Evolutionary conservation across 768 basidiomycete genomes (phyloP).

Genomic region (Lentinula aciculospora): DNA sequence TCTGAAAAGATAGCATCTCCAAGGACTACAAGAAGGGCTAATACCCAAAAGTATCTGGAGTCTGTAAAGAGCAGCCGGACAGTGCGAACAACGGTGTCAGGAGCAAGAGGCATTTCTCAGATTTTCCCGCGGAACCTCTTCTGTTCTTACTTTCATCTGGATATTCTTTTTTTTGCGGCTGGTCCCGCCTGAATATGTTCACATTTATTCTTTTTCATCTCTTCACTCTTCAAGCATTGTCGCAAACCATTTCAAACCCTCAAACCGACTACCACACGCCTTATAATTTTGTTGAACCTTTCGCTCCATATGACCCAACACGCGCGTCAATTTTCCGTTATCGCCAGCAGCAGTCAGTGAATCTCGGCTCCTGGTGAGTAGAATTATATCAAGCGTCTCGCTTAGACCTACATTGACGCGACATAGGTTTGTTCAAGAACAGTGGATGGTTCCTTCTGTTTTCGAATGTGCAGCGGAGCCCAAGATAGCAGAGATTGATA

Average conservation of each 20-base stretch:
- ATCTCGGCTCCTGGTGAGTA: constrained; percentile 56
- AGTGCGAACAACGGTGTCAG: constrained; percentile 13
- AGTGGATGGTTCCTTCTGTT: constrained; percentile 69
- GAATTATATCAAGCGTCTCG: not conserved
- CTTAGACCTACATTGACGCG: not conserved
- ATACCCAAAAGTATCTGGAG: constrained; percentile 56
- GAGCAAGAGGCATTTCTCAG: not conserved
- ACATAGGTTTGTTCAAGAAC: constrained; percentile 63
- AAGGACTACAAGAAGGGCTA: constrained; percentile 59
- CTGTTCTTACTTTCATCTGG: not conserved
- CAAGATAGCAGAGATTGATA: constrained; percentile 54
- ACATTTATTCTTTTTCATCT: not conserved
- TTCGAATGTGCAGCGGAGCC: constrained; percentile 52
- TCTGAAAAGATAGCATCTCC: constrained; percentile 77
- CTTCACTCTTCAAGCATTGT: not conserved
- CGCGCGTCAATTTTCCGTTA: constrained; percentile 52
- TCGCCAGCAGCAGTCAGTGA: constrained; percentile 58
- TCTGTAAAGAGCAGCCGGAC: constrained; percentile 40
- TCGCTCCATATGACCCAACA: constrained; percentile 43
- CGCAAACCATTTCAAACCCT: not conserved
- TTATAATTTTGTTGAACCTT: constrained; percentile 13
- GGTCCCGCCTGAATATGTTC: not conserved
- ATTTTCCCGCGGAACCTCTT: not conserved
- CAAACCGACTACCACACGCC: not conserved
- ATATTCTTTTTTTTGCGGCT: not conserved